These are phyloP conservation scores for Sclerospora graminicola DNA, from an alignment of 352 stramenopile genomes.

Conservation along the genomic window DNA sequence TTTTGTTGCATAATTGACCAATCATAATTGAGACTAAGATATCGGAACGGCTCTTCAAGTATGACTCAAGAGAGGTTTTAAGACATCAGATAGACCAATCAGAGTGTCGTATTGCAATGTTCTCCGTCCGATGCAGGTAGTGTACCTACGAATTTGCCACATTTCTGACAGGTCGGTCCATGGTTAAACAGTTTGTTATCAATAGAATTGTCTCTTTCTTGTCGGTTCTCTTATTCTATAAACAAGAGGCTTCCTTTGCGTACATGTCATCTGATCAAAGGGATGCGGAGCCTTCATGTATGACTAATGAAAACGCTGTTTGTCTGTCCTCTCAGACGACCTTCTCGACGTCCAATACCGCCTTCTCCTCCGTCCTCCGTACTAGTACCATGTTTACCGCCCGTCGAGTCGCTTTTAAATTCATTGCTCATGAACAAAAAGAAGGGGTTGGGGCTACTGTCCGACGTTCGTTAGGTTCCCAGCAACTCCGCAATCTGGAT, in stretches of 20 bases:
- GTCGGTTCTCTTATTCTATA: neutral
- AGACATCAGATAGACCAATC: too few relatives aligned
- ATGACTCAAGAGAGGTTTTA: too few relatives aligned
- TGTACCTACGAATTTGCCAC: too few relatives aligned
- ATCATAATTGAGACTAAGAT: too few relatives aligned
- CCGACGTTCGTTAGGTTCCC: conserved; percentile 38
- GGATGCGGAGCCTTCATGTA: conserved; percentile 10
- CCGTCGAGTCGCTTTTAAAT: conserved; percentile 36
- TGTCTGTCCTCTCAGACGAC: conserved; percentile 10
- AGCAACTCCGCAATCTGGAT: conserved; percentile 36
- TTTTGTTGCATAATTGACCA: too few relatives aligned
- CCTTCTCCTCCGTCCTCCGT: neutral
- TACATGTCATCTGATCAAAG: conserved; percentile 4
- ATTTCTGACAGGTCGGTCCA: too few relatives aligned
- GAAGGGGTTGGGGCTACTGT: conserved; percentile 51
- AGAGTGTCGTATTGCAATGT: too few relatives aligned
- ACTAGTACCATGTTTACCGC: conserved; percentile 17
- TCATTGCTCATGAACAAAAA: conserved; percentile 37
- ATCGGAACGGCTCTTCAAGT: too few relatives aligned
- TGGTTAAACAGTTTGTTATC: too few relatives aligned
- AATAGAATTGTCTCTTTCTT: neutral
- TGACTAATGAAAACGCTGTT: conserved; percentile 16
- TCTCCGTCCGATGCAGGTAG: too few relatives aligned
- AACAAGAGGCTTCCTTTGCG: neutral
- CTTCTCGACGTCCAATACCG: too few relatives aligned